phyloP scores from a whole-genome alignment of 352 stramenopile genomes.

The Phytophthora rubi region DNA sequence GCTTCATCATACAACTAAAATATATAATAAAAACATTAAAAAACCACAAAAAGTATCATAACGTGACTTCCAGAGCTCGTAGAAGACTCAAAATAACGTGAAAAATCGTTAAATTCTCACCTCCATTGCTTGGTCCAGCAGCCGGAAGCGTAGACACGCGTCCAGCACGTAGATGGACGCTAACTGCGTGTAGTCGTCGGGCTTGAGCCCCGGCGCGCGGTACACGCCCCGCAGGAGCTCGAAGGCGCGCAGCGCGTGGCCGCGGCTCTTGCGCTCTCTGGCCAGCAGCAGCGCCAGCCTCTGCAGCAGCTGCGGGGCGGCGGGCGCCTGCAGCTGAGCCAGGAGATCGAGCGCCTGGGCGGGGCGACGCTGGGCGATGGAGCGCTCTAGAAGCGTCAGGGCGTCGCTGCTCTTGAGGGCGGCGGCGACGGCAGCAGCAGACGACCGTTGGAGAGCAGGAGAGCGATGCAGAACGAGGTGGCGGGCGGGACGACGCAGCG shows the following conservation, averaged over 20 bases:
- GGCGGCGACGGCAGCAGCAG: too few species aligned
- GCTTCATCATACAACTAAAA: constrained; percentile 66
- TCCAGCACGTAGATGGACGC: constrained; percentile 78
- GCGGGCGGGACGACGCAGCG: too few species aligned
- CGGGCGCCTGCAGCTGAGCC: constrained; percentile 44
- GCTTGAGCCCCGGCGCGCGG: constrained; percentile 38
- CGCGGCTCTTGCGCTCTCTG: constrained; percentile 43
- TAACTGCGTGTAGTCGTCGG: constrained; percentile 67
- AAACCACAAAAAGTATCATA: constrained; percentile 10
- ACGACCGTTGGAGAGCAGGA: too few species aligned
- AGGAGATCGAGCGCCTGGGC: constrained; percentile 45
- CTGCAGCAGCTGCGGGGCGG: constrained; percentile 42
- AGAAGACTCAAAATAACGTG: constrained; percentile 6
- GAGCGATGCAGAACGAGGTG: too few species aligned
- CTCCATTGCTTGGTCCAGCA: constrained; percentile 68
- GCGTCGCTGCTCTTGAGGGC: neutral
- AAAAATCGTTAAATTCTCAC: constrained; percentile 23
- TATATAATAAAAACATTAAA: neutral
- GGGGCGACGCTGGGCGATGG: constrained; percentile 40
- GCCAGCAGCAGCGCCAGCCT: constrained; percentile 60
- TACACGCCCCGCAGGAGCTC: constrained; percentile 57
- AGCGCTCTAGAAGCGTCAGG: constrained; percentile 38
- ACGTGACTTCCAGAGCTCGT: constrained; percentile 20
- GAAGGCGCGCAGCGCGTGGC: constrained; percentile 34
- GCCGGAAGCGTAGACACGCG: constrained; percentile 56